Conservation (phyloP, 1,284 basidiomycete species). For the Macrocystidia cucumis region DNA sequence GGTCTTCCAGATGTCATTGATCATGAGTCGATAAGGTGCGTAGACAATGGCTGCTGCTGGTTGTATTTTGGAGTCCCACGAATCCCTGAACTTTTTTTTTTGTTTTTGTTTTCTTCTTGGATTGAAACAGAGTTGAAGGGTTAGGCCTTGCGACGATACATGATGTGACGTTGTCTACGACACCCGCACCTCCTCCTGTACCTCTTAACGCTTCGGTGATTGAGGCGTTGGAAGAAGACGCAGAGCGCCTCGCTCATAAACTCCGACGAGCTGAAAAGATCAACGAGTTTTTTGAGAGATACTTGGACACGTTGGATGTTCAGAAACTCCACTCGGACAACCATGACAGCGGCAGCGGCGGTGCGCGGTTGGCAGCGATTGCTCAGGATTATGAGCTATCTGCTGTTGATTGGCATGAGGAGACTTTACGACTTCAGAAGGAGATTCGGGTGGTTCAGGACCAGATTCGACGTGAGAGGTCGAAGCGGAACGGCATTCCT, state of each 20-base stretch:
- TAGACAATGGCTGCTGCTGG: neutral
- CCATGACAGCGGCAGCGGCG: slow-evolving; percentile 8
- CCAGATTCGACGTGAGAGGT: slow-evolving; percentile 8
- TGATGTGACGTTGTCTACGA: slow-evolving; percentile 21
- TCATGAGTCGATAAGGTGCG: slow-evolving; percentile 26
- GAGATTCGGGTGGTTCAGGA: slow-evolving; percentile 10
- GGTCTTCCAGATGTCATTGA: slow-evolving; percentile 26
- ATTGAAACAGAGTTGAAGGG: slow-evolving; percentile 22
- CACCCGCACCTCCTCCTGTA: slow-evolving; percentile 6
- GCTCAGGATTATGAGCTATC: slow-evolving; percentile 12
- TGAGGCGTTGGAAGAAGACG: slow-evolving; percentile 13
- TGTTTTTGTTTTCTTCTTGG: neutral
- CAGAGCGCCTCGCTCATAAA: slow-evolving; percentile 13
- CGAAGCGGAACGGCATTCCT: slow-evolving; percentile 4
- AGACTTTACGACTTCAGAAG: slow-evolving; percentile 10
- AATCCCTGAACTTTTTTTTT: neutral
- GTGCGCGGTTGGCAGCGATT: too few relatives aligned
- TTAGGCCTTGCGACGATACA: slow-evolving; percentile 25
- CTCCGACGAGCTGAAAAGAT: slow-evolving; percentile 16
- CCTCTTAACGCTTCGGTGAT: slow-evolving; percentile 14
- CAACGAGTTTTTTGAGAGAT: slow-evolving; percentile 14
- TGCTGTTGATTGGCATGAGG: slow-evolving; percentile 12
- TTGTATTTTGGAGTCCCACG: neutral
- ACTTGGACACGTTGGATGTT: slow-evolving; percentile 15
- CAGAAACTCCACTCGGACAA: slow-evolving; percentile 10